Evolutionary conservation across 139 green algal species (phyloP).

Genomic region (Chlamydomonas urium): DNA sequence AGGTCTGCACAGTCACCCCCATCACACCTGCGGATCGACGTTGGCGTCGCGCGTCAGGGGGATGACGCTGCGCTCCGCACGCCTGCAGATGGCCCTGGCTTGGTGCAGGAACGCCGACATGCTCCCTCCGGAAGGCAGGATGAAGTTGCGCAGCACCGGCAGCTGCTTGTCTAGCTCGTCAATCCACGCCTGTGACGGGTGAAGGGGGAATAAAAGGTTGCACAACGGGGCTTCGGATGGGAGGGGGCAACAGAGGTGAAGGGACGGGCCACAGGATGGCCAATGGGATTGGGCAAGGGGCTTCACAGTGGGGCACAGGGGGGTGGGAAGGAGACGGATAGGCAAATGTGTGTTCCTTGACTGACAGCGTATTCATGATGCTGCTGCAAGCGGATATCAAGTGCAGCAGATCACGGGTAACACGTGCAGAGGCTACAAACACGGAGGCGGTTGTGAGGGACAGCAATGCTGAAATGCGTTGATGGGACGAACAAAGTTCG

Average conservation of each 20-base stretch:
- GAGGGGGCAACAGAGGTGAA: too few relatives aligned
- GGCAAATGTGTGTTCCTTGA: not conserved
- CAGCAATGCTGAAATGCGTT: too few relatives aligned
- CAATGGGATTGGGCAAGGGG: not conserved
- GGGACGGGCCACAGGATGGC: too few relatives aligned
- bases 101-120: constrained; percentile 8
- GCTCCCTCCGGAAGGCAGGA: constrained; percentile 76
- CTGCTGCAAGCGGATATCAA: too few relatives aligned
- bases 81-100: constrained; percentile 57
- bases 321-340: not conserved
- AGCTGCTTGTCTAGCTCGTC: constrained; percentile 76
- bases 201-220: not conserved
- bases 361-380: not conserved
- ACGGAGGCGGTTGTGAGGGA: too few relatives aligned
- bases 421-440: too few relatives aligned
- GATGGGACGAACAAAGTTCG: too few relatives aligned
- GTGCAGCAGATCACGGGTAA: too few relatives aligned
- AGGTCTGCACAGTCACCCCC: constrained; percentile 3
- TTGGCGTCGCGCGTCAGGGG: constrained; percentile 44
- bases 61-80: constrained; percentile 81
- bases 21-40: constrained; percentile 28
- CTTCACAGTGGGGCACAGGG: not conserved
- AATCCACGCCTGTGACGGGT: constrained; percentile 61
- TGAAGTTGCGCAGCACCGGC: constrained; percentile 85
- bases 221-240: too few relatives aligned